Percentiles rank a stretch among this genome's conserved stretches.
These are phyloP conservation scores for Fusarium azukiicola DNA, from an alignment of 2,329 filamentous ascomycete species.

Conservation along the genomic window DNA sequence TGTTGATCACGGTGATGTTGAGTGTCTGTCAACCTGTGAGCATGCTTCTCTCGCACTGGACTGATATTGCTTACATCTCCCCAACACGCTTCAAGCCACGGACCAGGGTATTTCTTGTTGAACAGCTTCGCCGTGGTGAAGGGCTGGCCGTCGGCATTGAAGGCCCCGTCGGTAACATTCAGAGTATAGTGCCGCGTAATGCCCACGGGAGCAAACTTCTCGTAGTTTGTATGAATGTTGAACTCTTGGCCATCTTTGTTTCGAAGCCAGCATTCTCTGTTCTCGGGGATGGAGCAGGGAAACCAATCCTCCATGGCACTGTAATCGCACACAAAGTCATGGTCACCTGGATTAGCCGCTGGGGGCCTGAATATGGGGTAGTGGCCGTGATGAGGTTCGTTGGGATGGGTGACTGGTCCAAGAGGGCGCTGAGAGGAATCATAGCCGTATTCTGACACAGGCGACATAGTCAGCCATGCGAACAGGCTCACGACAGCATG, in stretches of 20 bases:
- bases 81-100: constrained; percentile 56
- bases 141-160: constrained; percentile 50
- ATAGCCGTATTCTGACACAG: constrained; percentile 25
- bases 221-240: constrained; percentile 55
- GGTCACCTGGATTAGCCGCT: constrained; percentile 28
- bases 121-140: constrained; percentile 52
- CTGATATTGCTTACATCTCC: constrained; percentile 46
- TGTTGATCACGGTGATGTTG: constrained; percentile 45
- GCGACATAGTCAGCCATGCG: constrained; percentile 48
- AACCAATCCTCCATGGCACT: constrained; percentile 50
- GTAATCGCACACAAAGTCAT: constrained; percentile 54
- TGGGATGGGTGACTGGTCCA: constrained; percentile 21
- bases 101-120: constrained; percentile 53
- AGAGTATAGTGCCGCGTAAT: constrained; percentile 49
- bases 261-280: constrained; percentile 55
- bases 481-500: constrained; percentile 42
- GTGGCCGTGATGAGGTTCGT: not conserved
- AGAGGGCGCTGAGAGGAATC: constrained; percentile 37
- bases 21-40: constrained; percentile 30
- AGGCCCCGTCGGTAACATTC: constrained; percentile 38
- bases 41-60: too few relatives aligned
- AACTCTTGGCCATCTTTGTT: constrained; percentile 47
- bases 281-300: constrained; percentile 49
- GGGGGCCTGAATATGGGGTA: constrained; percentile 41
- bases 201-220: constrained; percentile 45